These are phyloP conservation scores for Cercospora citrullina DNA, from an alignment of 2,329 filamentous ascomycete species.

Conservation along the genomic window DNA sequence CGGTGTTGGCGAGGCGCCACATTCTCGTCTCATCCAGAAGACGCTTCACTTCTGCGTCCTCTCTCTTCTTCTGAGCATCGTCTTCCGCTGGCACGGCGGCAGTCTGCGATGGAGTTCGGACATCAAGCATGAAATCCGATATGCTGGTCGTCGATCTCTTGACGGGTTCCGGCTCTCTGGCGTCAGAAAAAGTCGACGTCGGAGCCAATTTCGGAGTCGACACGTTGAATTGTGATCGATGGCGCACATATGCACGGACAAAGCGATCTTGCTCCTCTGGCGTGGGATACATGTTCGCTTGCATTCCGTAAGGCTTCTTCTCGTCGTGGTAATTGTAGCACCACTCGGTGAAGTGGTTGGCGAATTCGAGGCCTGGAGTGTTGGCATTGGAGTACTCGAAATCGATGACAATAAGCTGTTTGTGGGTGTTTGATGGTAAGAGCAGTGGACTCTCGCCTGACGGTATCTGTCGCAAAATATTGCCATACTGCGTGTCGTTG, in stretches of 20 bases:
- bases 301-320: slow-evolving; percentile 61
- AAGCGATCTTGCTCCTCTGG: slow-evolving; percentile 81
- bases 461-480: slow-evolving; percentile 79
- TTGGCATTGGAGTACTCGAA: slow-evolving; percentile 97
- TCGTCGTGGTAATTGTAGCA: slow-evolving; percentile 93
- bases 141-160: slow-evolving; percentile 45
- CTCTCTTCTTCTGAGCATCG: slow-evolving; percentile 56
- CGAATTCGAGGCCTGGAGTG: slow-evolving; percentile 82
- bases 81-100: slow-evolving; percentile 25
- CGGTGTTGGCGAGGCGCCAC: slow-evolving; percentile 86
- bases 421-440: slow-evolving; percentile 88
- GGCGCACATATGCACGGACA: slow-evolving; percentile 80
- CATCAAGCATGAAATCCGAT: slow-evolving; percentile 76
- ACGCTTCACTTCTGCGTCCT: slow-evolving; percentile 66
- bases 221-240: slow-evolving; percentile 67
- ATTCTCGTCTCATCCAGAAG: slow-evolving; percentile 76
- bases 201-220: slow-evolving; percentile 28
- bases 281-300: slow-evolving; percentile 70
- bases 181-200: slow-evolving; percentile 36
- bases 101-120: slow-evolving; percentile 49
- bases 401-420: slow-evolving; percentile 94
- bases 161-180: slow-evolving; percentile 31
- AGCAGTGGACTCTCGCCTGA: slow-evolving; percentile 77
- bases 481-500: slow-evolving; percentile 98
- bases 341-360: slow-evolving; percentile 98